Base-by-base conservation (phyloP, 202 grass and related monocot genomes). In the Carex arenaria region DNA sequence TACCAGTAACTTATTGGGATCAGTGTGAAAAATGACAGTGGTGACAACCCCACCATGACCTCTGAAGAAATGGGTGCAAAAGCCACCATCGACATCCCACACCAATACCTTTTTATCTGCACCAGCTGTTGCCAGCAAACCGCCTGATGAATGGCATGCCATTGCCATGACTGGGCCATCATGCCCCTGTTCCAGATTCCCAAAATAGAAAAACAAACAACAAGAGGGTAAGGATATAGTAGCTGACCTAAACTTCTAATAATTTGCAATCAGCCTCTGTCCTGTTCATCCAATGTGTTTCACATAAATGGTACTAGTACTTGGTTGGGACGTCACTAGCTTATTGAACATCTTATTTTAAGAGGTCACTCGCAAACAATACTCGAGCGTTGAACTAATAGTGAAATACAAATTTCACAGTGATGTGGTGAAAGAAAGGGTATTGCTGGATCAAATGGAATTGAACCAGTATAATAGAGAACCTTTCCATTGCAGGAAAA, bases 61-160 rank as follows among this genome's bases (percentile, higher is more conserved):
- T 90, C 87, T 95, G 84, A 98, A 93, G 84, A 95, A 98, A 92
- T 98, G 93, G 5, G 91, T 98, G 88, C 95, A 98, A 79, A 98
- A 98, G n/a, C 93, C 95, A 72, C 95, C 95, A 87, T 95, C 93
- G 10, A 98, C 91, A 87, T 98, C 95, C 91, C 95, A 98, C 51
- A 95, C 72, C 52, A 89, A 95, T 2, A 93, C 95, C 86, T 89
- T 95, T 86, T 92, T 98, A 81, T 95, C 93, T 72, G 93, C 93
- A 86, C 96, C 96, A 51, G 90, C 96, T 75, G 93, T 98, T 86
- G 91, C 96, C 73, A 98, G 86, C 88, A 98, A 93, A 19, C 96
- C 96, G 17, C 91, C 91, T 81, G 96, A 98, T 36, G 91, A 94
- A 93, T 98, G 96, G 83, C 90, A 95, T 74, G 91, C 85, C 93